Evolutionary conservation across 192 early-diverging fungal species (phyloP), one percentile per base, ranked within the genome.

Genomic region (Backusella sp.): DNA sequence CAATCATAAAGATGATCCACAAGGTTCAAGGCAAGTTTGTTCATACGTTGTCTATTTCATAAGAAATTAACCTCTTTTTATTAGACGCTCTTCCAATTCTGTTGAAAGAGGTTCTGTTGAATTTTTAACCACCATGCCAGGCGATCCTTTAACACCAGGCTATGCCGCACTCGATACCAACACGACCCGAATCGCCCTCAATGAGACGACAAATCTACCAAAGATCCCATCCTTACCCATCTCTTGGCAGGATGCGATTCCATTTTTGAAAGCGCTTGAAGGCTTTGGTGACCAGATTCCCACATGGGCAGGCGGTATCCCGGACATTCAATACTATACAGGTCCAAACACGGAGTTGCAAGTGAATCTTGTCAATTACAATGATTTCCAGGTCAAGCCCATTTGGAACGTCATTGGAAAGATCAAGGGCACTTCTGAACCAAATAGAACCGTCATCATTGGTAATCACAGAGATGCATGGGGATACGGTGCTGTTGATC

Each of bases 401-500:
- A 86, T 92, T 42, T 88, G 86, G 80, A 91, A 92, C 70, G 88
- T 92, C 56, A 84, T 91, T 37, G 88, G 80, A 14, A 80, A 76
- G 2, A 92, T 92, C 74, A 42, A 77, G 34, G 91, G 91, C 17
- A 76, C 66, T 56, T 76, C 80, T 23, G 84, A 90, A 12, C 80
- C 85, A 9, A 84, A 87, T 41, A 80, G 78, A 21, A 82, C 82
- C 0, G 79, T 92, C 34, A 77, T 92, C 17, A 70, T 90, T 37
- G 91, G 90, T 36, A 89, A 88, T 76, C 91, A 92, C 56, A 84
- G 90, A 52, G 91, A 92, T 73, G 85, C 90, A 8, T 91, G 90
- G 91, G 84, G 87, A 11, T 83, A 80, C 6, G 90, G 90, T 21
- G 90, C 90, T n/a, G 80, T 85, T 7, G 90, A 91, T 52, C 88